phyloP scores from a whole-genome alignment of 305 asterid genomes.

The Lippia alba region DNA sequence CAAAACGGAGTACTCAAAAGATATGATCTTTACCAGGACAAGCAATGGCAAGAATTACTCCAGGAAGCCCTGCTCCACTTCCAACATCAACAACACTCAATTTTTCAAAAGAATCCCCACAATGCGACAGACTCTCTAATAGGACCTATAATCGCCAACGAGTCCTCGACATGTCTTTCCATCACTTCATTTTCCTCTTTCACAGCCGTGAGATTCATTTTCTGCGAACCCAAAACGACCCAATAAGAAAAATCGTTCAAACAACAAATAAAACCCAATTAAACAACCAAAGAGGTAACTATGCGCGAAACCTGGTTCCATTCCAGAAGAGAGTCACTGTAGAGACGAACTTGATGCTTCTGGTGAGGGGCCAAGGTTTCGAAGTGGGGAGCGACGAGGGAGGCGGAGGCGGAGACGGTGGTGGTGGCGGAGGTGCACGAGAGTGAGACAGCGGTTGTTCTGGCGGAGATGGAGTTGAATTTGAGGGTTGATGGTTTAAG shows the following conservation, averaged over 20 bases:
- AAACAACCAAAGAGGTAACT: background rate
- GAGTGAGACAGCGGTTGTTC: conserved; percentile 25
- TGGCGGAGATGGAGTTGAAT: conserved; percentile 34
- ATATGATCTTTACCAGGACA: conserved; percentile 60
- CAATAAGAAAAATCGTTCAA: background rate
- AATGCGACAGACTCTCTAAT: conserved; percentile 48
- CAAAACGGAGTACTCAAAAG: background rate
- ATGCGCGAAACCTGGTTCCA: conserved; percentile 82
- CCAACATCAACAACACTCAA: conserved; percentile 88
- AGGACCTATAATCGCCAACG: conserved; percentile 75
- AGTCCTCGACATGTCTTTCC: conserved; percentile 94
- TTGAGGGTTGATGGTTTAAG: conserved; percentile 36
- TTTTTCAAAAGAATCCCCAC: conserved; percentile 67
- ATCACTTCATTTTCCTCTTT: conserved; percentile 79
- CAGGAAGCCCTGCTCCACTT: conserved; percentile 97
- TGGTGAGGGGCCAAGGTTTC: conserved; percentile 55
- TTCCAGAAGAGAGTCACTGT: conserved; percentile 72
- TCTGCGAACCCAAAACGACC: conserved; percentile 50
- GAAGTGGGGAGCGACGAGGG: conserved; percentile 43
- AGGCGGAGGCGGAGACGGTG: conserved; percentile 26
- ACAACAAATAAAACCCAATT: background rate
- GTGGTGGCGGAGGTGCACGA: conserved; percentile 37
- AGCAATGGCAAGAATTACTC: conserved; percentile 86
- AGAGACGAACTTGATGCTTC: conserved; percentile 65
- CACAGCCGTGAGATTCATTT: conserved; percentile 90